Conservation (phyloP, 805 yeast species). For the Cyberlindnera misumaiensis region DNA sequence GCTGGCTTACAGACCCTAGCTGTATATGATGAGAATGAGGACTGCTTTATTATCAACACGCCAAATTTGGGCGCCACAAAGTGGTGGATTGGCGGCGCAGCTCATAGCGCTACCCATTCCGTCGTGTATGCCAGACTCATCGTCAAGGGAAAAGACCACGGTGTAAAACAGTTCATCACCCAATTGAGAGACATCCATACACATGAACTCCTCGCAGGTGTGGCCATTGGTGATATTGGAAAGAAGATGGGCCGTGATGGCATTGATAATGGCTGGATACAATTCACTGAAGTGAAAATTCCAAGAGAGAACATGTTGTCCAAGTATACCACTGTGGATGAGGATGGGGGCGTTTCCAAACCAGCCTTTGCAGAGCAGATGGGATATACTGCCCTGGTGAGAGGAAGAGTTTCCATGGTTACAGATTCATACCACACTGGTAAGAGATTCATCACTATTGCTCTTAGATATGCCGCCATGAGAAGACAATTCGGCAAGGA, state of each 20-base stretch:
- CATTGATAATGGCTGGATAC: constrained; percentile 95
- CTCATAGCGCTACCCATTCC: constrained; percentile 85
- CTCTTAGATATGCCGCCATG: constrained; percentile 81
- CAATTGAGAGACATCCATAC: constrained; percentile 77
- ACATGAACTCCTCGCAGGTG: constrained; percentile 61
- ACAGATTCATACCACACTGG: constrained; percentile 76
- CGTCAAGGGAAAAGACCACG: constrained; percentile 78
- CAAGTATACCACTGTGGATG: constrained; percentile 65
- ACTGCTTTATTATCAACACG: constrained; percentile 70
- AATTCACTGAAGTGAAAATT: constrained; percentile 73
- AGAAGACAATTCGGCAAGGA: constrained; percentile 71
- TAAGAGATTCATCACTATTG: constrained; percentile 74
- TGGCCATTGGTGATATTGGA: constrained; percentile 86
- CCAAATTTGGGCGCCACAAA: constrained; percentile 91
- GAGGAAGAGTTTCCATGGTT: constrained; percentile 88
- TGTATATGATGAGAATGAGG: constrained; percentile 55
- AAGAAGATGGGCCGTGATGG: constrained; percentile 95
- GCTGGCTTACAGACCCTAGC: constrained; percentile 90
- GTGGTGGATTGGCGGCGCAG: constrained; percentile 99
- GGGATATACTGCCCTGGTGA: constrained; percentile 79
- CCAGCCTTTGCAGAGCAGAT: constrained; percentile 74
- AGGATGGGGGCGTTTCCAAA: constrained; percentile 59
- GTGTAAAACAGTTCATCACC: constrained; percentile 92
- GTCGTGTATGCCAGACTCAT: constrained; percentile 78
- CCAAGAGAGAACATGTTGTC: constrained; percentile 70